Evolutionary conservation across 2,329 filamentous ascomycete genomes (phyloP).

Genomic region (Penicillium sp.): DNA sequence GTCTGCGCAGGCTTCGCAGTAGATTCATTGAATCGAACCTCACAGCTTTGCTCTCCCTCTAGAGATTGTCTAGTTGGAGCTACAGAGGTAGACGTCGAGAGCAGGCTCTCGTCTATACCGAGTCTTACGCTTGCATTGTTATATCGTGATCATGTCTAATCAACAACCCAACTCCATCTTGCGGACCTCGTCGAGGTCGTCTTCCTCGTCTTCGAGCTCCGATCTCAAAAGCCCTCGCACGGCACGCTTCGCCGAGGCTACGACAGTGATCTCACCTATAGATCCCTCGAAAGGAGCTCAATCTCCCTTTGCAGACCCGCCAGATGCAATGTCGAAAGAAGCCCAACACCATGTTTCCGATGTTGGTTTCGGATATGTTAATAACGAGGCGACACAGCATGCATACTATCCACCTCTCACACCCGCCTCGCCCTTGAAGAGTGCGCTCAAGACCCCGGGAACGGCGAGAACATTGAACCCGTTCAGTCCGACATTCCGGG

Average conservation of each 20-base stretch:
- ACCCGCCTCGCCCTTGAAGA: constrained; percentile 79
- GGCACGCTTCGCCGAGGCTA: constrained; percentile 63
- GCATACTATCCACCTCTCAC: constrained; percentile 53
- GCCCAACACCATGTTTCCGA: constrained; percentile 63
- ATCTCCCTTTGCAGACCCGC: constrained; percentile 52
- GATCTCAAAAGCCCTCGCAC: constrained; percentile 52
- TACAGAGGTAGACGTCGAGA: constrained; percentile 21
- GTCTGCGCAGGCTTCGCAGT: constrained; percentile 28
- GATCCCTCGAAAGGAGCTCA: constrained; percentile 40
- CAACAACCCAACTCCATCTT: constrained; percentile 18
- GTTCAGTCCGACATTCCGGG: constrained; percentile 83
- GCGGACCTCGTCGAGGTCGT: constrained; percentile 23
- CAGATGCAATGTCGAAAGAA: constrained; percentile 40
- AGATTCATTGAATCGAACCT: background rate
- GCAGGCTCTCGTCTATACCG: constrained; percentile 30
- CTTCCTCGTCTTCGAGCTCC: constrained; percentile 28
- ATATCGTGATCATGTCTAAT: constrained; percentile 17
- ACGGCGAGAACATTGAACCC: constrained; percentile 75
- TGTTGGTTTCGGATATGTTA: constrained; percentile 88
- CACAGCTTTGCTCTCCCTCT: too few species aligned
- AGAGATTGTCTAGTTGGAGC: background rate
- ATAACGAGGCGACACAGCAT: constrained; percentile 49
- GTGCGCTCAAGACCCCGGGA: constrained; percentile 81
- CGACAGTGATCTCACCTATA: constrained; percentile 60
- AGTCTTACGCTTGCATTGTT: constrained; percentile 12